A percentile compares a stretch with the other conserved stretches of the same genome.
These are phyloP conservation scores for Starmerella davenportii DNA, from an alignment of 805 yeast species.

Conservation along the genomic window DNA sequence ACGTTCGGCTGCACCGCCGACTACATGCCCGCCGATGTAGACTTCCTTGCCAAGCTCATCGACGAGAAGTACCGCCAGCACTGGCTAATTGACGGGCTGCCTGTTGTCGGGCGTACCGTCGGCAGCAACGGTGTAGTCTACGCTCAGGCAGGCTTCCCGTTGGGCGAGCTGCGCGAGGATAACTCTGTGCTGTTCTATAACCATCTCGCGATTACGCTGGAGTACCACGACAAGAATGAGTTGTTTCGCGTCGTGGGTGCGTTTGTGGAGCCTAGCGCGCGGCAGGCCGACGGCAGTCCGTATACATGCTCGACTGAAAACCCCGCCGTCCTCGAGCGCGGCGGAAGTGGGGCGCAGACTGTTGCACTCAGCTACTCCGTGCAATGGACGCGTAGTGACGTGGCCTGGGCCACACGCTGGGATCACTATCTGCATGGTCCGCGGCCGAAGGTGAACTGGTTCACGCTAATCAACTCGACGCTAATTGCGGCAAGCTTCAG, in stretches of 20 bases:
- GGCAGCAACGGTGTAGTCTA: constrained; percentile 52
- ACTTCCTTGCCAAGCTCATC: constrained; percentile 61
- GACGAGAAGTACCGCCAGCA: constrained; percentile 71
- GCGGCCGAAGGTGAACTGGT: constrained; percentile 81
- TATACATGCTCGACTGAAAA: not conserved
- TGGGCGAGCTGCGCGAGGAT: constrained; percentile 32
- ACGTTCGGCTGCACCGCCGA: constrained; percentile 39
- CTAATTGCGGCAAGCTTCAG: constrained; percentile 63
- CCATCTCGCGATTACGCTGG: constrained; percentile 63
- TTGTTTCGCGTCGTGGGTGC: constrained; percentile 83
- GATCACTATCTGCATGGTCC: constrained; percentile 83
- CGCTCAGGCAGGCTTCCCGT: constrained; percentile 7
- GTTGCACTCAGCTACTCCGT: constrained; percentile 82
- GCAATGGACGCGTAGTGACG: constrained; percentile 44
- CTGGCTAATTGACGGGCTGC: constrained; percentile 90
- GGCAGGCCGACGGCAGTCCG: not conserved
- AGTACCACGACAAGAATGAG: constrained; percentile 56
- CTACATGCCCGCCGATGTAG: constrained; percentile 49
- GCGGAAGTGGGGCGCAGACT: constrained; percentile 25
- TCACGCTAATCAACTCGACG: constrained; percentile 73
- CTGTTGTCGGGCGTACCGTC: constrained; percentile 45
- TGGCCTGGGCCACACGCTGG: constrained; percentile 98
- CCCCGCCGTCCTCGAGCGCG: constrained; percentile 1
- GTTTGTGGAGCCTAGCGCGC: constrained; percentile 40
- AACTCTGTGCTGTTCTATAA: constrained; percentile 32